Percentiles rank a stretch among this genome's conserved stretches.
Conservation (phyloP, 305 asterid genomes). For the Caryopteris hybrid region DNA sequence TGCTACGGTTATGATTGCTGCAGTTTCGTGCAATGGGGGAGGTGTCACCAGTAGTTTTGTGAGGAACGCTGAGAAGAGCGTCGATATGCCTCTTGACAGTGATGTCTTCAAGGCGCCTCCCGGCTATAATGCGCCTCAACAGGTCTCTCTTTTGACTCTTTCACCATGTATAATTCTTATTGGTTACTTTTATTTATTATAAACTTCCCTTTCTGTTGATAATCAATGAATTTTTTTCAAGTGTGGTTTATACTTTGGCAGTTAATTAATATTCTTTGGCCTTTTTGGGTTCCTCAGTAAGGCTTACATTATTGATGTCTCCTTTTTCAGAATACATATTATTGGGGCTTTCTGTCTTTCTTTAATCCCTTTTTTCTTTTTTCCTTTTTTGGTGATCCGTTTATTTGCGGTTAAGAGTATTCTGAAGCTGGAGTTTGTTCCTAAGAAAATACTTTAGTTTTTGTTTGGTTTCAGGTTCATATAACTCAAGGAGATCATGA, state of each 20-base stretch:
- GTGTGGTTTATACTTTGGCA: too few species aligned
- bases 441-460: not conserved
- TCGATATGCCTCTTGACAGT: constrained; percentile 72
- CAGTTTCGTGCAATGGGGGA: constrained; percentile 44
- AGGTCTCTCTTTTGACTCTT: constrained; percentile 36
- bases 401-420: not conserved
- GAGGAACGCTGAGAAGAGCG: constrained; percentile 40
- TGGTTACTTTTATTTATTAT: too few species aligned
- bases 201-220: not conserved
- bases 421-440: not conserved
- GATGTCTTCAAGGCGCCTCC: constrained; percentile 68
- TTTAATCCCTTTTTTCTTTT: too few species aligned
- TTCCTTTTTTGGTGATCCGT: too few species aligned
- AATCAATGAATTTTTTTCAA: not conserved
- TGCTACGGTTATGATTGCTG: constrained; percentile 35
- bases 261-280: too few species aligned
- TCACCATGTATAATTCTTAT: not conserved
- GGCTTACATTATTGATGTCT: too few species aligned
- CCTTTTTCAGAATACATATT: not conserved
- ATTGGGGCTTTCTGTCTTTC: not conserved
- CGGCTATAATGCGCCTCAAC: constrained; percentile 82
- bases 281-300: too few species aligned
- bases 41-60: constrained; percentile 52
- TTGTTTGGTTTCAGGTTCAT: constrained; percentile 47
- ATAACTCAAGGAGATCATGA: constrained; percentile 79